phyloP scores from a whole-genome alignment of 2,329 filamentous ascomycete species.

The Botrytis pseudocinerea region DNA sequence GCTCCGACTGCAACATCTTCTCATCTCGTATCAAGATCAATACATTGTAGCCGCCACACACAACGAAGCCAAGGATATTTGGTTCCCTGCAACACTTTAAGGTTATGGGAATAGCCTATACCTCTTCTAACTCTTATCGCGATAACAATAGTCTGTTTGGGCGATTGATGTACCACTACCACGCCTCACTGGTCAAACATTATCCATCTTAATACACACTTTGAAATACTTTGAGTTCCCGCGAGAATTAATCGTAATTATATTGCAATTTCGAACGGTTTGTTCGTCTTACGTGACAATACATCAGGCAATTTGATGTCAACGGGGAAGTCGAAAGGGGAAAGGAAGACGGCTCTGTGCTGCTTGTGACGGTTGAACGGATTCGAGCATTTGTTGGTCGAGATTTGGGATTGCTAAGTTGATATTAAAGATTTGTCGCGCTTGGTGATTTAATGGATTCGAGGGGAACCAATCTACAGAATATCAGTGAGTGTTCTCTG shows the following conservation, averaged over 20 bases:
- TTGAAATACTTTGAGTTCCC: neutral
- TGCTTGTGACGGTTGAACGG: neutral
- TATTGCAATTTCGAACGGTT: neutral
- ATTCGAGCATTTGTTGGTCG: neutral
- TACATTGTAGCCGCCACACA: neutral
- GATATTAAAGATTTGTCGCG: neutral
- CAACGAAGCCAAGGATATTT: neutral
- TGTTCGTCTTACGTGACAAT: neutral
- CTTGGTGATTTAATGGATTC: neutral
- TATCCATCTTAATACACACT: conserved; percentile 5
- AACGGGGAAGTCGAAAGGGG: neutral
- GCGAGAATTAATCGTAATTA: neutral
- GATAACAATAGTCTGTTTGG: conserved; percentile 1
- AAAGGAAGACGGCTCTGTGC: neutral
- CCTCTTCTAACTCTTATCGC: conserved; percentile 9
- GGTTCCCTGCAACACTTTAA: neutral
- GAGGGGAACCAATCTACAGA: neutral
- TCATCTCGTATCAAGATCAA: neutral
- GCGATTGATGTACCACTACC: neutral
- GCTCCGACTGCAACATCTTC: neutral
- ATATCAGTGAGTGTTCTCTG: neutral
- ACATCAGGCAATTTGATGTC: neutral
- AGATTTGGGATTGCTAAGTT: neutral
- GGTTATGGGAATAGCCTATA: conserved; percentile 1
- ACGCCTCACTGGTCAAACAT: neutral